These are phyloP conservation scores for Aspergillus novofumigatus DNA, from an alignment of 2,329 filamentous ascomycete species.

Conservation along the genomic window DNA sequence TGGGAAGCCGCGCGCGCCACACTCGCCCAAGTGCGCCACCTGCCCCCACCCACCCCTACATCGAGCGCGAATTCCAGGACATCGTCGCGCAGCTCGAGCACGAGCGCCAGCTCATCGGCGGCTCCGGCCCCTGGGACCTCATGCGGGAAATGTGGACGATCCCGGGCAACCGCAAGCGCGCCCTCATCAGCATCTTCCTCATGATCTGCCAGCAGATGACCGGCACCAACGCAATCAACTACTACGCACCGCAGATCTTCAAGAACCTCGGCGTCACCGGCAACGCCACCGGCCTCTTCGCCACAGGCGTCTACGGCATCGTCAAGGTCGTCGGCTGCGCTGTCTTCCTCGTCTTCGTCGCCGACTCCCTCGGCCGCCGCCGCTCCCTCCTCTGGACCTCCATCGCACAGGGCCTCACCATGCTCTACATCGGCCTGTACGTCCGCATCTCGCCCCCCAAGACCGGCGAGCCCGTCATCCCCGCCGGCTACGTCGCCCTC, in stretches of 20 bases:
- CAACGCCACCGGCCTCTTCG: constrained; percentile 60
- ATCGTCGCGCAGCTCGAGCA: constrained; percentile 60
- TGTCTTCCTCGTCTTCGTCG: constrained; percentile 62
- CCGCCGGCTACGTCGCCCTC: constrained; percentile 66
- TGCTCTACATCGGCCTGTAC: constrained; percentile 71
- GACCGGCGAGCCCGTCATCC: constrained; percentile 51
- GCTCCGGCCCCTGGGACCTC: constrained; percentile 51
- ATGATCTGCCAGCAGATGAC: constrained; percentile 55
- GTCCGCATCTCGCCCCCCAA: constrained; percentile 48
- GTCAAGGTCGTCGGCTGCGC: constrained; percentile 64
- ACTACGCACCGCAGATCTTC: constrained; percentile 69
- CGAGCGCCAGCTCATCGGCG: constrained; percentile 56
- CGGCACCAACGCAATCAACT: constrained; percentile 58
- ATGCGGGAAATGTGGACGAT: constrained; percentile 62
- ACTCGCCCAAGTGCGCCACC: constrained; percentile 54
- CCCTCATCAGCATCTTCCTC: constrained; percentile 51
- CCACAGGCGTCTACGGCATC: constrained; percentile 69
- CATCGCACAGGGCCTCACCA: constrained; percentile 56
- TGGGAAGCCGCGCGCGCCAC: constrained; percentile 61
- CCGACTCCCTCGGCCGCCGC: constrained; percentile 65
- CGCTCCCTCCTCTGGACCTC: constrained; percentile 62
- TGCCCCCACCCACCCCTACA: constrained; percentile 52
- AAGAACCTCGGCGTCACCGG: constrained; percentile 57
- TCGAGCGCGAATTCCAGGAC: constrained; percentile 58
- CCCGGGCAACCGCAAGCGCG: constrained; percentile 50